Evolutionary conservation across 2,329 filamentous ascomycete genomes (phyloP), one percentile per base, ranked within the genome.

Genomic region (Akanthomyces uredinophilus): DNA sequence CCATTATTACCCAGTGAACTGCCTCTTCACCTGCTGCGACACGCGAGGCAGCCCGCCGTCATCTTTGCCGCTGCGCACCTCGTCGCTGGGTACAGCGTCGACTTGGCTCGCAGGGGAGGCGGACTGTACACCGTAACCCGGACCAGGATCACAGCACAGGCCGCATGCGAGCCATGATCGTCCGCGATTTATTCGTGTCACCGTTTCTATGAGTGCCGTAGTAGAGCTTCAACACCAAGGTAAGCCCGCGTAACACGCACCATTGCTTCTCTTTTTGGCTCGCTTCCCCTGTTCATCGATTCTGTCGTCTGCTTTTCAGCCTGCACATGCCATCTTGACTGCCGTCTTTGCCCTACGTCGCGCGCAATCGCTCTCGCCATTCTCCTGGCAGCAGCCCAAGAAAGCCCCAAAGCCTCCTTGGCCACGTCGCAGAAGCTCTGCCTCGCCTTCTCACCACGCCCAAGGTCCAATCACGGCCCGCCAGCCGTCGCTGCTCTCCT

Each of bases 401-500:
- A 49, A 18, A 20, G 18, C 54, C 27, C 43, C 29, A 20, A 32
- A 32, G 5, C 24, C 27, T 27, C 41, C 41, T 22, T 35, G 18
- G 13, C 29, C 43, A 18, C 29, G 43, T 27, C 29, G 16, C 32
- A 49, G 27, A 49, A n/a, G 35, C 32, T 20, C 32, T 50, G 44
- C 27, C 11, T 43, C 24, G 32, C 44, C 46, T 54, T 27, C 27
- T 24, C 35, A 52, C 41, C 24, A 29, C 49, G n/a, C 35, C 41
- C 24, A 22, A 37, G 54, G 50, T 65, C 72, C 72, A 74, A 74
- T 74, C 72, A 74, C 65, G 68, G 67, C 67, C 60, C 68, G 72
- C 72, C 72, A 74, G 66, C 72, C 74, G 72, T 73, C 72, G 66
- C 66, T 68, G 39, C n/a, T 57, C 46, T 57, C 46, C 60, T 62